Percentiles rank a stretch among this genome's conserved stretches.
These are phyloP conservation scores for Mrakia frigida DNA, from an alignment of 768 basidiomycete genomes.

Conservation along the genomic window DNA sequence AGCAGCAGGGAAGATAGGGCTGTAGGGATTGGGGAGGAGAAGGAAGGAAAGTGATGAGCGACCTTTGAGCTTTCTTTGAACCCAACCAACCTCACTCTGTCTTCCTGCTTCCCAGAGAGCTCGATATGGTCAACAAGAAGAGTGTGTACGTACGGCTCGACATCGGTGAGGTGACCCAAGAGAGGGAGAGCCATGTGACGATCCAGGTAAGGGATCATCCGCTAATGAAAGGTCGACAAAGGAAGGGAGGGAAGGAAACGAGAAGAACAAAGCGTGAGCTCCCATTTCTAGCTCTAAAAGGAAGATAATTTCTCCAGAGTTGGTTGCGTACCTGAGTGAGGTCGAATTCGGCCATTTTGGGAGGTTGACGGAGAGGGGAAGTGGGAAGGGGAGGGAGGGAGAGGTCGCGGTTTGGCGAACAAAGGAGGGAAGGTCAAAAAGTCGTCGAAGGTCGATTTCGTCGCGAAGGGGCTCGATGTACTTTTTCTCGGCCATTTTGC, in stretches of 20 bases:
- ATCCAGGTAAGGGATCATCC: conserved; percentile 85
- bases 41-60: not conserved
- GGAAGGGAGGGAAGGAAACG: not conserved
- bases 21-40: not conserved
- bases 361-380: not conserved
- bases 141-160: conserved; percentile 43
- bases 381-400: conserved; percentile 3
- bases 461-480: too few species aligned
- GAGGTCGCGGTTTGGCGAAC: not conserved
- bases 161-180: conserved; percentile 77
- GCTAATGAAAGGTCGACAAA: conserved; percentile 44
- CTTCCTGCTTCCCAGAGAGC: not conserved
- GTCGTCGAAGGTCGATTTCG: too few species aligned
- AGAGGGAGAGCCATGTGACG: conserved; percentile 91
- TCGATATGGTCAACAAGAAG: not conserved
- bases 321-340: conserved; percentile 52
- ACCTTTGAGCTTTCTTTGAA: conserved; percentile 4
- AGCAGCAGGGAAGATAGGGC: conserved; percentile 61
- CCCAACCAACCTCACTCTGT: not conserved
- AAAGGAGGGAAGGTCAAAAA: not conserved
- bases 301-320: not conserved
- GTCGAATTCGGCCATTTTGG: conserved; percentile 70
- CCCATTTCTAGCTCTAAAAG: not conserved
- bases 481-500: too few species aligned
- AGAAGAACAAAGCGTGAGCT: not conserved